A percentile compares a stretch with the other conserved stretches of the same genome.
Conservation (phyloP, 352 stramenopile genomes). For the Aphanomyces cochlioides region DNA sequence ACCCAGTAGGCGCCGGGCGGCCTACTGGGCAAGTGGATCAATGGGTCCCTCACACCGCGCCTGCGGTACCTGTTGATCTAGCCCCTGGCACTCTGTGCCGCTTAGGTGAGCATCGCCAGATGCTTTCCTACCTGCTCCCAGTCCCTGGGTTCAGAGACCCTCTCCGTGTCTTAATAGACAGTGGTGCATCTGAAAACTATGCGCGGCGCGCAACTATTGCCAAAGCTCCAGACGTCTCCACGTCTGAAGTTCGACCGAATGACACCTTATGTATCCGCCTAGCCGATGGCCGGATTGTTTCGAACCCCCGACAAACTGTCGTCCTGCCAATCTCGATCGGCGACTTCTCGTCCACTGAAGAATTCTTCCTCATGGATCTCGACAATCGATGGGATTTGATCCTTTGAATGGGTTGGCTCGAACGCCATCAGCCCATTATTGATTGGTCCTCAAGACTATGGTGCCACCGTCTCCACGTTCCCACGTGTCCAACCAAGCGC, state of each 20-base stretch:
- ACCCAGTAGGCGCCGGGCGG: background rate
- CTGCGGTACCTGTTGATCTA: conserved; percentile 25
- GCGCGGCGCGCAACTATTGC: conserved; percentile 28
- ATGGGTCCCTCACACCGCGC: background rate
- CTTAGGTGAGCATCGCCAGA: too few relatives aligned
- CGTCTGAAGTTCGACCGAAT: background rate
- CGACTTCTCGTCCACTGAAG: conserved; percentile 27
- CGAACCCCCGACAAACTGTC: conserved; percentile 17
- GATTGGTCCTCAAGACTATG: conserved; percentile 27
- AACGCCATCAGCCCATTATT: conserved; percentile 34
- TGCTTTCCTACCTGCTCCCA: too few relatives aligned
- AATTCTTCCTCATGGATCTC: conserved; percentile 40
- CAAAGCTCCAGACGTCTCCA: background rate
- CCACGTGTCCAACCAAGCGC: background rate
- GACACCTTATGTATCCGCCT: conserved; percentile 31
- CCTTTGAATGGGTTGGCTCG: conserved; percentile 36
- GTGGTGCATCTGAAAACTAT: conserved; percentile 36
- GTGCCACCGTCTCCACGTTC: conserved; percentile 26
- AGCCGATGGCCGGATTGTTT: conserved; percentile 30
- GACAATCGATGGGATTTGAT: conserved; percentile 36
- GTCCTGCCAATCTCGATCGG: conserved; percentile 32
- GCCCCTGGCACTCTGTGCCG: conserved; percentile 6
- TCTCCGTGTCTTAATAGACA: conserved; percentile 32
- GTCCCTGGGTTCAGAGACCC: background rate
- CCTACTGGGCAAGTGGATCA: background rate